These are phyloP conservation scores for Panus rudis DNA, from an alignment of 768 basidiomycete genomes.

Conservation along the genomic window DNA sequence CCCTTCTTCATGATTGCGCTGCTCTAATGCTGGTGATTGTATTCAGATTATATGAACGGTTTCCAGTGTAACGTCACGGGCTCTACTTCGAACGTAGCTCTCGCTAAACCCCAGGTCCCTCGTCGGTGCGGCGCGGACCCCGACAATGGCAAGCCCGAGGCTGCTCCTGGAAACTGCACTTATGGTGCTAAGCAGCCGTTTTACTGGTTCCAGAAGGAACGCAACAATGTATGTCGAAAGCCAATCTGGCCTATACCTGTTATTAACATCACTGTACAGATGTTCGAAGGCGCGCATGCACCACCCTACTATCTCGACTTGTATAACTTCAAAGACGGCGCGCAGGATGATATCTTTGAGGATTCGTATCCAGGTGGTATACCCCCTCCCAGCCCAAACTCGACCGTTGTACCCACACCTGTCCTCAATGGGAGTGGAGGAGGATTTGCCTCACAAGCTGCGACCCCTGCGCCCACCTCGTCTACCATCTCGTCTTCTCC, in stretches of 20 bases:
- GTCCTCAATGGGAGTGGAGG: constrained; percentile 11
- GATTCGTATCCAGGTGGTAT: constrained; percentile 38
- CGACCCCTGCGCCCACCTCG: background rate
- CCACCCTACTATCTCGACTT: constrained; percentile 63
- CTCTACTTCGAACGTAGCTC: constrained; percentile 41
- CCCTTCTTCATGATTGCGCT: background rate
- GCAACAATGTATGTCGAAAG: constrained; percentile 46
- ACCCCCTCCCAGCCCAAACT: constrained; percentile 19
- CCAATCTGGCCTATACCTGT: background rate
- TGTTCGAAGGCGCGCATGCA: constrained; percentile 55
- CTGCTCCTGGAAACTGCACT: constrained; percentile 57
- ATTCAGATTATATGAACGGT: constrained; percentile 64
- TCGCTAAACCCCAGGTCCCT: constrained; percentile 53
- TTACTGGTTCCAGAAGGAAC: constrained; percentile 61
- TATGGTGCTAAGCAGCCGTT: constrained; percentile 65
- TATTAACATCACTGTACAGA: constrained; percentile 28
- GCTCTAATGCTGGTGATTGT: background rate
- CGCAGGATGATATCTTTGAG: constrained; percentile 68
- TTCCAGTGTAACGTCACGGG: constrained; percentile 60
- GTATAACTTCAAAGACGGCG: constrained; percentile 67
- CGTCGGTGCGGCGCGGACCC: constrained; percentile 61
- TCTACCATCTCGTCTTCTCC: background rate
- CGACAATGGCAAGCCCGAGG: constrained; percentile 32
- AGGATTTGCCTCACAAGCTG: background rate
- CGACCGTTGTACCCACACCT: constrained; percentile 20